Evolutionary conservation across 2,329 filamentous ascomycete species (phyloP), one percentile per base, ranked within the genome.

Genomic region (Penicillium sp.): DNA sequence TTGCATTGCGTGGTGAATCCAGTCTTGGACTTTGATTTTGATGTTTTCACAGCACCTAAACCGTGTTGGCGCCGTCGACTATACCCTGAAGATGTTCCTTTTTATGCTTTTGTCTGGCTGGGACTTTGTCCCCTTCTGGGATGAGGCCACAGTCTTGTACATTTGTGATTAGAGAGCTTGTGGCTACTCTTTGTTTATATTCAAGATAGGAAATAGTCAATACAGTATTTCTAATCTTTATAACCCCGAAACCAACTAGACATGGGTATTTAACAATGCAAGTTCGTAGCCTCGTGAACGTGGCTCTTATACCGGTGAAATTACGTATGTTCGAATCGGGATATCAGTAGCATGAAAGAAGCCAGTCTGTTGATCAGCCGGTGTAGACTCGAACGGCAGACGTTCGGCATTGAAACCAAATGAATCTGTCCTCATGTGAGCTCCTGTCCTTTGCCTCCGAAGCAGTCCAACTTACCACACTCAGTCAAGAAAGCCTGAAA

Each of bases 401-500:
- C 72, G 69, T 33, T 77, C 62, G 10, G 77, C 69, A 9, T 58
- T 64, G 61, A 81, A 77, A 3, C 61, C 54, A 35, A 66, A 67
- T 8, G 60, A 56, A 51, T 72, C 77, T 77, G 14, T 35, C 19
- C 21, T n/a, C 19, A 3, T 3, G 44, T 55, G 43, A 24, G 26
- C 3, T 27, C 24, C 16, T 19, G 5, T 7, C 10, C 14, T 35
- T 14, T 13, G 2, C 3, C 43, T 22, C 14, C 16, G 13, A n/a
- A 46, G n/a, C 22, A 19, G 21, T 9, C 14, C 27, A 8, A 69
- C 84, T 68, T 74, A 88, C 86, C 73, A 71, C 85, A 88, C 55
- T 80, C 81, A 55, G 80, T 73, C 62, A 80, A 68, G 66, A 89
- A 88, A 26, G 78, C 74, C 63, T 82, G 77, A 69, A 87, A 87